Evolutionary conservation across 495 filamentous ascomycete species (phyloP), one percentile per base, ranked within the genome.

Genomic region (Penicillium soppii): DNA sequence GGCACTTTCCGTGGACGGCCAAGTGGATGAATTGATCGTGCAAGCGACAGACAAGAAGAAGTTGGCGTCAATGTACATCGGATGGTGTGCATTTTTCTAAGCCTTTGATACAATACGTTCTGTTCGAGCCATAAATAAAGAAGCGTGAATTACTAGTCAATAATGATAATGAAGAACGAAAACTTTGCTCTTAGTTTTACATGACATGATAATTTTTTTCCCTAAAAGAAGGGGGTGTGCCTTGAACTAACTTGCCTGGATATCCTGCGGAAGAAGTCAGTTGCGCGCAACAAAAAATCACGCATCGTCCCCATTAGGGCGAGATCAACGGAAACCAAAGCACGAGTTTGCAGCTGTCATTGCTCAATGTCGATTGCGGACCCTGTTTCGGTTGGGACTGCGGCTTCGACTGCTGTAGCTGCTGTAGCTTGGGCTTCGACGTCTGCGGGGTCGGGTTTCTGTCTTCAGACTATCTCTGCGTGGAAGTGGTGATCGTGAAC

Each of bases 41-140:
- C 84, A 90, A 71, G 92, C 94, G 53, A 86, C 85, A 17, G 79
- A 88, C 66, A 83, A 84, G 38, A 80, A 63, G 58, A 92, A 89
- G 59, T 71, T 99, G 66, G 80, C 87, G 13, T 79, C 79, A 5
- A 98, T 98, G 94, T 98, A 98, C 70, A 94, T 97, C 71, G 94
- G 94, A 20, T 98, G 94, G 94, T 96, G 90, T 77, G 81, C 92
- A 17, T 97, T 97, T 63, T 84, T 96, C 56, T 97, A 58, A 71
- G 23, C 10, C 5, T 42, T 16, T 40, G 33, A 9, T n/a, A 17
- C 20, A 10, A 20, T 37, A 37, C 8, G 6, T 20, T 37, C 8
- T 20, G 12, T 37, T 6, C 16, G 12, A 20, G 35, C 6, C 16
- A 19, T 20, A 1, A 7, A 37, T 37, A 37, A 3, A 37, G 20